Evolutionary conservation across 2,329 filamentous ascomycete genomes (phyloP).

Genomic region (Penicillium sp.): DNA sequence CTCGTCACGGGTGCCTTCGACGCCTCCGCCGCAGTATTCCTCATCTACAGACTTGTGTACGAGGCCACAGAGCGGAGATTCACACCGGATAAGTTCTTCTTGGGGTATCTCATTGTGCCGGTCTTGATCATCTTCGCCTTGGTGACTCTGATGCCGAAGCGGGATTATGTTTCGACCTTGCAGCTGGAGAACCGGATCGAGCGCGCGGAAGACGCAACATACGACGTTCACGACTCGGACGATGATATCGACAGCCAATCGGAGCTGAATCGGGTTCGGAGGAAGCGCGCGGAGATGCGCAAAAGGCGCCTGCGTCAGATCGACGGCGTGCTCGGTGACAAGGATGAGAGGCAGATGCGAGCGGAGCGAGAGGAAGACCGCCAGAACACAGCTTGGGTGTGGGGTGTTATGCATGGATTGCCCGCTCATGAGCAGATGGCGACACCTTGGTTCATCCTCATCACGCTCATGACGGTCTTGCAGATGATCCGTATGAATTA

Average conservation of each 20-base stretch:
- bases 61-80: conserved; percentile 50
- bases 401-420: conserved; percentile 77
- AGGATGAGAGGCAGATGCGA: conserved; percentile 62
- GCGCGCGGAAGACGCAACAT: conserved; percentile 38
- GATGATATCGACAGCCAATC: conserved; percentile 53
- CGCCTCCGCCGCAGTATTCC: conserved; percentile 75
- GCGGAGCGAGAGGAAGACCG: conserved; percentile 64
- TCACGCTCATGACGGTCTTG: conserved; percentile 76
- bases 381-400: conserved; percentile 73
- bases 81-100: conserved; percentile 66
- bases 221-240: conserved; percentile 50
- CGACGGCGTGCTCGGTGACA: conserved; percentile 68
- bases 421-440: conserved; percentile 71
- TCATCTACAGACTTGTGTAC: conserved; percentile 74
- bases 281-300: conserved; percentile 60
- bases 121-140: conserved; percentile 64
- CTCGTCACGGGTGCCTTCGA: conserved; percentile 81
- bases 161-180: conserved; percentile 76
- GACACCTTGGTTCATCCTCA: conserved; percentile 82
- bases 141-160: conserved; percentile 67
- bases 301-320: conserved; percentile 68
- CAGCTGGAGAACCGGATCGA: conserved; percentile 74
- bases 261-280: conserved; percentile 51
- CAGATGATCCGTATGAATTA: conserved; percentile 87
- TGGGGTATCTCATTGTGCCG: conserved; percentile 72